These are phyloP conservation scores for Fraxinus greggii DNA, from an alignment of 305 asterid genomes.

Conservation along the genomic window DNA sequence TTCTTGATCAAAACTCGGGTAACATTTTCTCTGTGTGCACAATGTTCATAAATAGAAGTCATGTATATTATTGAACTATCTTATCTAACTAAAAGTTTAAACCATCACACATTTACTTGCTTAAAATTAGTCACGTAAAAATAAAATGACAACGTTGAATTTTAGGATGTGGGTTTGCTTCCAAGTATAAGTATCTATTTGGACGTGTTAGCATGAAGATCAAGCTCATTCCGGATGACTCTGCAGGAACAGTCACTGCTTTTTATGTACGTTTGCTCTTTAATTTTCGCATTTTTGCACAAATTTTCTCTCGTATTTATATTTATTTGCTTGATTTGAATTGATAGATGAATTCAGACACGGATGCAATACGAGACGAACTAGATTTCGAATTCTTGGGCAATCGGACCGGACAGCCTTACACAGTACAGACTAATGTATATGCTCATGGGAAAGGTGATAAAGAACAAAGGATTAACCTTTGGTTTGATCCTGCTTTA, in stretches of 20 bases:
- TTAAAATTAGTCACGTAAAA: background rate
- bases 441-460: slow-evolving; percentile 64
- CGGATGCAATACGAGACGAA: slow-evolving; percentile 49
- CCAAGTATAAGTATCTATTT: slow-evolving; percentile 55
- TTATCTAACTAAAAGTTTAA: background rate
- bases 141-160: background rate
- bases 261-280: slow-evolving; percentile 51
- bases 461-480: slow-evolving; percentile 63
- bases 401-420: slow-evolving; percentile 68
- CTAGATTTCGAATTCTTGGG: slow-evolving; percentile 84
- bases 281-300: background rate
- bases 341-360: slow-evolving; percentile 64
- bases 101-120: background rate
- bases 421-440: slow-evolving; percentile 68
- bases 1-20: slow-evolving; percentile 76
- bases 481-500: slow-evolving; percentile 66
- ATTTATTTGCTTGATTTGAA: background rate
- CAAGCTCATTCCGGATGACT: slow-evolving; percentile 92
- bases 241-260: slow-evolving; percentile 93
- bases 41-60: background rate
- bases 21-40: background rate
- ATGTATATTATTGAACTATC: background rate
- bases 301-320: background rate
- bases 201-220: slow-evolving; percentile 85
- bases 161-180: slow-evolving; percentile 81